A percentile compares a stretch with the other conserved stretches of the same genome.
Evolutionary conservation across 2,329 filamentous ascomycete genomes (phyloP).

Genomic region (Hirsutella thompsonii): DNA sequence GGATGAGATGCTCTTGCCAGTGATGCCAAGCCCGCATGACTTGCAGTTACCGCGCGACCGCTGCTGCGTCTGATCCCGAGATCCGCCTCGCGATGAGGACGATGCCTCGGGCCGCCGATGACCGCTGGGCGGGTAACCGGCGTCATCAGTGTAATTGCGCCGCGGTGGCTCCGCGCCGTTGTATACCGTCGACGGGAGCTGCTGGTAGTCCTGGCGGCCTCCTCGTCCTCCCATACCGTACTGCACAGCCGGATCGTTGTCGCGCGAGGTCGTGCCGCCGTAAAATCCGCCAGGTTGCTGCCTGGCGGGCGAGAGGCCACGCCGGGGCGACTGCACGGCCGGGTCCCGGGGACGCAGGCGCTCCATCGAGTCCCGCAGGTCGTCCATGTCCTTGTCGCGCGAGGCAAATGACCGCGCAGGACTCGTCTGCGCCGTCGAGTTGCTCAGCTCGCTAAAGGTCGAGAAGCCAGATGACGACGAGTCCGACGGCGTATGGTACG

Average conservation of each 20-base stretch:
- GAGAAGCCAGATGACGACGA: slow-evolving; percentile 56
- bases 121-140: not conserved
- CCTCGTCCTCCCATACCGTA: slow-evolving; percentile 5
- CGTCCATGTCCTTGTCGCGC: slow-evolving; percentile 27
- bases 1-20: slow-evolving; percentile 85
- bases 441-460: slow-evolving; percentile 47
- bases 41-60: slow-evolving; percentile 65
- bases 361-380: slow-evolving; percentile 39
- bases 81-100: slow-evolving; percentile 18
- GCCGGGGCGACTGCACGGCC: slow-evolving; percentile 12
- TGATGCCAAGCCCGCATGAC: slow-evolving; percentile 65
- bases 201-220: not conserved
- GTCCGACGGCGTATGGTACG: slow-evolving; percentile 50
- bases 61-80: slow-evolving; percentile 24
- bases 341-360: slow-evolving; percentile 18
- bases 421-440: slow-evolving; percentile 29
- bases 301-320: slow-evolving; percentile 11
- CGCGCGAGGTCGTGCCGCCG: not conserved
- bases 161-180: not conserved
- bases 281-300: slow-evolving; percentile 13
- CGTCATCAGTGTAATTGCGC: not conserved
- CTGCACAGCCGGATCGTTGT: slow-evolving; percentile 11
- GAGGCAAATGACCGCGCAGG: slow-evolving; percentile 18
- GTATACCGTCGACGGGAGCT: not conserved
- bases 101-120: not conserved